Conservation (phyloP, 2,329 filamentous ascomycete genomes). For the Claviceps sorghi region DNA sequence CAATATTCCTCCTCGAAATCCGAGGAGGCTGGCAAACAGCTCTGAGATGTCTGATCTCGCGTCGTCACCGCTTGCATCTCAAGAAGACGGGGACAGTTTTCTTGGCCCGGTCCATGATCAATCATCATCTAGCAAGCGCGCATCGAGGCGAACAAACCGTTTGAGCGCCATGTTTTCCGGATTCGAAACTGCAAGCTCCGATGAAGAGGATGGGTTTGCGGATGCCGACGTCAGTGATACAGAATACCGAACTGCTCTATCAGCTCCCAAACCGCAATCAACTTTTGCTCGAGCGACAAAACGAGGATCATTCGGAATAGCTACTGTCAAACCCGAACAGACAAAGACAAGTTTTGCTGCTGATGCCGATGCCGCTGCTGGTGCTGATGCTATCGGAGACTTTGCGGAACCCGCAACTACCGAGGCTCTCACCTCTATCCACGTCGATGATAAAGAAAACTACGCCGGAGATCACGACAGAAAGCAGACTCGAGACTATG, state of each 20-base stretch:
- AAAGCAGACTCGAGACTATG: slow-evolving; percentile 21
- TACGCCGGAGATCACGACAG: slow-evolving; percentile 9
- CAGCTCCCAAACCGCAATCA: slow-evolving; percentile 42
- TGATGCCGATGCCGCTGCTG: no score
- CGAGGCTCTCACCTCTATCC: slow-evolving; percentile 33
- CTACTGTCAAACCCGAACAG: slow-evolving; percentile 30
- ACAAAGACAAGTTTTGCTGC: slow-evolving; percentile 11
- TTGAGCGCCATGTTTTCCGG: slow-evolving; percentile 79
- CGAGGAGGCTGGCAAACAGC: slow-evolving; percentile 36
- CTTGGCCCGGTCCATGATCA: slow-evolving; percentile 72
- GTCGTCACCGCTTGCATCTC: slow-evolving; percentile 29
- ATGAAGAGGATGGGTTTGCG: slow-evolving; percentile 48
- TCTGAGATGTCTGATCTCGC: slow-evolving; percentile 32
- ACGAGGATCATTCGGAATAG: slow-evolving; percentile 25
- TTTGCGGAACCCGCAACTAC: slow-evolving; percentile 22
- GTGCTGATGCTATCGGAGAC: slow-evolving; percentile 8
- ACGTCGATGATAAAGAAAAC: slow-evolving; percentile 19
- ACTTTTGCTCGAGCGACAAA: slow-evolving; percentile 24
- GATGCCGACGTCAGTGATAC: slow-evolving; percentile 49
- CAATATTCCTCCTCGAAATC: slow-evolving; percentile 44
- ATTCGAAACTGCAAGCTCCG: slow-evolving; percentile 59
- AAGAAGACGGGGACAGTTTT: slow-evolving; percentile 45
- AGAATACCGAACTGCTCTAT: slow-evolving; percentile 52
- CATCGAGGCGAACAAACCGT: slow-evolving; percentile 51
- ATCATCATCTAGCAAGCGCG: slow-evolving; percentile 41